Evolutionary conservation across 768 basidiomycete species (phyloP).

Genomic region (Melanogaster broomeanus): DNA sequence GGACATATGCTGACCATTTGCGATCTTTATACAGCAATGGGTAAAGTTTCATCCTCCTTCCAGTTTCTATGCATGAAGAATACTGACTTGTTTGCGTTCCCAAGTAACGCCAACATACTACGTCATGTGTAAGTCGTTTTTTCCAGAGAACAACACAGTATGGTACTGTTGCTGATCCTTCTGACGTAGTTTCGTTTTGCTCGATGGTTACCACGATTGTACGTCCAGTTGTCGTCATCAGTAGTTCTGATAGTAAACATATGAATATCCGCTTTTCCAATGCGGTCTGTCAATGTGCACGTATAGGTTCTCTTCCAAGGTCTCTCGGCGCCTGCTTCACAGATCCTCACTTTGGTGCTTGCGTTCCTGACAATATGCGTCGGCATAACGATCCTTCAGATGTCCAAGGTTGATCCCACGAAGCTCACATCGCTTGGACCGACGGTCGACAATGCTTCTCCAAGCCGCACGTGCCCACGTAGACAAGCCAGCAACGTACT

Average conservation of each 20-base stretch:
- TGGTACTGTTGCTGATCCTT: background rate
- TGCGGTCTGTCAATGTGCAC: background rate
- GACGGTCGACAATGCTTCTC: conserved; percentile 86
- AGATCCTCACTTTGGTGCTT: conserved; percentile 90
- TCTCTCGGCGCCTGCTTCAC: conserved; percentile 68
- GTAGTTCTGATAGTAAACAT: background rate
- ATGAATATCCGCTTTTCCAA: conserved; percentile 1
- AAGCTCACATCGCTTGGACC: conserved; percentile 79
- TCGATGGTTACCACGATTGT: conserved; percentile 85
- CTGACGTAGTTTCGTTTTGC: conserved; percentile 69
- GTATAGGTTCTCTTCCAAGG: conserved; percentile 85
- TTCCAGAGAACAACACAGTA: background rate
- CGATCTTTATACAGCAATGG: conserved; percentile 54
- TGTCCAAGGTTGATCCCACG: conserved; percentile 91
- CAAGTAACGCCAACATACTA: conserved; percentile 87
- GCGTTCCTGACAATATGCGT: conserved; percentile 90
- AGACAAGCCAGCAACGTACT: conserved; percentile 42
- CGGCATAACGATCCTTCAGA: conserved; percentile 93
- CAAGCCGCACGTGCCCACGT: conserved; percentile 79
- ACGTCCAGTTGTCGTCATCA: conserved; percentile 25
- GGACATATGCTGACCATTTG: conserved; percentile 2
- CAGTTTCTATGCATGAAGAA: background rate
- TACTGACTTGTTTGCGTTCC: conserved; percentile 19
- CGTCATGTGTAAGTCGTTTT: conserved; percentile 62
- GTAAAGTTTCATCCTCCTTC: conserved; percentile 38